These are phyloP conservation scores for Leccinum subgranulosum DNA, from an alignment of 768 basidiomycete species.

Conservation along the genomic window DNA sequence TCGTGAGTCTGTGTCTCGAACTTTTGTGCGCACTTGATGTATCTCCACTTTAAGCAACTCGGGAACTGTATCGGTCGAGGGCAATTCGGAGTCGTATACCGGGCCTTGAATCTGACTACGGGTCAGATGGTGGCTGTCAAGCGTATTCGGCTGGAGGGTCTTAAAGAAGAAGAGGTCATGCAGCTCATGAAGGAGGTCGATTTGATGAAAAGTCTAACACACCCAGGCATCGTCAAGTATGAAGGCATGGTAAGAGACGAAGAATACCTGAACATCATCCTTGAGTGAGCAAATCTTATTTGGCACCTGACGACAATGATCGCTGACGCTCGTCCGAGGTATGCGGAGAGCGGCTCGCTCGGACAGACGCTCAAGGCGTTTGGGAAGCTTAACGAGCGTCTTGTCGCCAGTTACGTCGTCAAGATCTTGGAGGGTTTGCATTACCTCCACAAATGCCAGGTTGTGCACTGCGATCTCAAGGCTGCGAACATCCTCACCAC, in stretches of 20 bases:
- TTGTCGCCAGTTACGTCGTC: conserved; percentile 91
- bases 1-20: conserved; percentile 51
- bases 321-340: conserved; percentile 47
- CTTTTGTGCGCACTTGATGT: conserved; percentile 7
- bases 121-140: conserved; percentile 99
- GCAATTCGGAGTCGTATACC: conserved; percentile 95
- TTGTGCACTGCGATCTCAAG: conserved; percentile 97
- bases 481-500: conserved; percentile 99
- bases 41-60: conserved; percentile 65
- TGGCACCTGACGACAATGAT: background rate
- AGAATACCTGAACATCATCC: conserved; percentile 85
- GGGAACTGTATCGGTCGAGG: conserved; percentile 97
- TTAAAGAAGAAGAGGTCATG: conserved; percentile 86
- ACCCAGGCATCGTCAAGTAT: conserved; percentile 97
- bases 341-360: conserved; percentile 94
- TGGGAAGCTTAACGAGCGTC: conserved; percentile 87
- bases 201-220: conserved; percentile 83
- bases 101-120: conserved; percentile 88
- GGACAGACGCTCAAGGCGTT: conserved; percentile 92
- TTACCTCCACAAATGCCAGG: conserved; percentile 85
- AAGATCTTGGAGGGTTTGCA: conserved; percentile 96
- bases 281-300: conserved; percentile 64
- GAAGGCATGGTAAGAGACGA: conserved; percentile 93
- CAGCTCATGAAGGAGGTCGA: conserved; percentile 95
- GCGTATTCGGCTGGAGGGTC: conserved; percentile 84